phyloP scores from a whole-genome alignment of 345 rosid species.

The Ceriops zippeliana region DNA sequence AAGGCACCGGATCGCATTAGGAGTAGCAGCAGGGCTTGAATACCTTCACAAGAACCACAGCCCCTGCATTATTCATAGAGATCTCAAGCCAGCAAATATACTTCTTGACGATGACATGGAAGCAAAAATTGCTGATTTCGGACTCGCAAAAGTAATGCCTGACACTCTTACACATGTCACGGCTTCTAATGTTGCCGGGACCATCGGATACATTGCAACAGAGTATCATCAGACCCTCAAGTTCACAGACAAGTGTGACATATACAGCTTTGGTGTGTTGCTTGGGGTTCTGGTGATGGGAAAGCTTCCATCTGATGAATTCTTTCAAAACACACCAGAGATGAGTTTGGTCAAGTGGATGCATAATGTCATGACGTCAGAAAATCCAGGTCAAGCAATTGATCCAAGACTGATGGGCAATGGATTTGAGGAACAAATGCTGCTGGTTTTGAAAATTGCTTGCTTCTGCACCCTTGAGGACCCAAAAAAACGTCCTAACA shows the following conservation, averaged over 20 bases:
- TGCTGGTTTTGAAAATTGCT: constrained; percentile 75
- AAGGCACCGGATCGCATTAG: constrained; percentile 67
- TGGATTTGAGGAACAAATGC: constrained; percentile 74
- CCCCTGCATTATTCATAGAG: constrained; percentile 76
- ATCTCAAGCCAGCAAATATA: constrained; percentile 84
- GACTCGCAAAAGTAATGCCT: constrained; percentile 74
- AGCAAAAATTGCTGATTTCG: constrained; percentile 86
- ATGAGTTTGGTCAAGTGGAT: constrained; percentile 74
- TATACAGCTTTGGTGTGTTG: constrained; percentile 78
- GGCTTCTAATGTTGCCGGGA: constrained; percentile 65
- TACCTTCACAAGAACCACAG: constrained; percentile 68
- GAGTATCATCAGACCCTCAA: constrained; percentile 83
- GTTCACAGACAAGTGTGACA: constrained; percentile 86
- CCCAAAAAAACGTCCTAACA: constrained; percentile 80
- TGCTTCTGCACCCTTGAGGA: constrained; percentile 76
- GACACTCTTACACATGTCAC: constrained; percentile 67
- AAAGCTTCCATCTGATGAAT: constrained; percentile 82
- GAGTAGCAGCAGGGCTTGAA: constrained; percentile 84
- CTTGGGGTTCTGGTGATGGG: constrained; percentile 77
- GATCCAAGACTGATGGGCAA: constrained; percentile 53
- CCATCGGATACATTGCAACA: constrained; percentile 90
- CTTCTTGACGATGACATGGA: constrained; percentile 93
- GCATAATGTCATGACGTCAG: constrained; percentile 62
- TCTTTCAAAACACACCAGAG: constrained; percentile 70
- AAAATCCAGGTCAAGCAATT: constrained; percentile 59